Evolutionary conservation across 2,329 filamentous ascomycete genomes (phyloP).

Genomic region (Tolypocladium endophyticum): DNA sequence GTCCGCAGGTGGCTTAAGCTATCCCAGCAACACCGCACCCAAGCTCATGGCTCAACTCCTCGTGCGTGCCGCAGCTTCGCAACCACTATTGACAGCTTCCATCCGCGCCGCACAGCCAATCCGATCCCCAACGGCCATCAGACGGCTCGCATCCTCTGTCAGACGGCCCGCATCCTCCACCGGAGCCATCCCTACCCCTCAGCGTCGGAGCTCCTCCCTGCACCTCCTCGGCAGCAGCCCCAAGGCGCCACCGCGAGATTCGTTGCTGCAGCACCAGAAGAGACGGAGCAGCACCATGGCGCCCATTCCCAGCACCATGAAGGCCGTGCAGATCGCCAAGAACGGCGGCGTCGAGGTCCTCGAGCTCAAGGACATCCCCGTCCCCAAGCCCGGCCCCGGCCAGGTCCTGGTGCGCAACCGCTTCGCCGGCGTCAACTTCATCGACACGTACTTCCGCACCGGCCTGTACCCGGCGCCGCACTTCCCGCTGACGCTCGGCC

Average conservation of each 20-base stretch:
- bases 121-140: neutral
- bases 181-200: neutral
- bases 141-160: neutral
- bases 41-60: neutral
- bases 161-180: neutral
- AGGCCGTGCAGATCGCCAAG: constrained; percentile 54
- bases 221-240: neutral
- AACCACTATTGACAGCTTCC: neutral
- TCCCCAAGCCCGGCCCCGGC: constrained; percentile 57
- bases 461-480: constrained; percentile 62
- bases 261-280: neutral
- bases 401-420: constrained; percentile 74
- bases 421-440: constrained; percentile 75
- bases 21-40: neutral
- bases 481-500: constrained; percentile 67
- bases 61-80: neutral
- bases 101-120: neutral
- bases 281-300: constrained; percentile 42
- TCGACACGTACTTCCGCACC: constrained; percentile 83
- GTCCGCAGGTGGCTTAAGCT: neutral
- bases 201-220: neutral
- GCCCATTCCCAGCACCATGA: constrained; percentile 61
- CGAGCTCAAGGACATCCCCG: constrained; percentile 56
- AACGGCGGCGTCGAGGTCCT: constrained; percentile 60
- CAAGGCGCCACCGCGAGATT: neutral